Evolutionary conservation across 805 yeast species (phyloP).

Genomic region (Kodamaea restingae): DNA sequence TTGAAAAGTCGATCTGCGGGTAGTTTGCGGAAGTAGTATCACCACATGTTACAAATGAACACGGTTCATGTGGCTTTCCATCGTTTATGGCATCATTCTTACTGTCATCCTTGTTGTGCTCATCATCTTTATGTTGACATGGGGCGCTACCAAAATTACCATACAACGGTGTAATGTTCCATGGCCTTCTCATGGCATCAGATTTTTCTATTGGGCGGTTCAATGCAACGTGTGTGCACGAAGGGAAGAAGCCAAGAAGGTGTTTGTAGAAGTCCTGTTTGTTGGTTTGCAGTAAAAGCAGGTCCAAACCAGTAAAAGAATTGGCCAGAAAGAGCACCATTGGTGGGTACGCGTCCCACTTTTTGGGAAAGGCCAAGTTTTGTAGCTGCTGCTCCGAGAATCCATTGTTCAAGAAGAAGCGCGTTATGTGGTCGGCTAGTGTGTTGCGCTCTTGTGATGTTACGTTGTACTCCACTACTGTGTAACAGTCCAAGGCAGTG

Average conservation of each 20-base stretch:
- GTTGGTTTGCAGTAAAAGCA: neutral
- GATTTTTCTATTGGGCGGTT: conserved; percentile 60
- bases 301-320: conserved; percentile 35
- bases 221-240: conserved; percentile 59
- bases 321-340: conserved; percentile 53
- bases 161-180: conserved; percentile 51
- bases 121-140: neutral
- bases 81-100: no score
- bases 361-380: conserved; percentile 36
- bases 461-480: conserved; percentile 2
- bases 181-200: conserved; percentile 63
- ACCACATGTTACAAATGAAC: neutral
- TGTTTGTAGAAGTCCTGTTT: conserved; percentile 12
- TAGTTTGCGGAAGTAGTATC: neutral
- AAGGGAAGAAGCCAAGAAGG: conserved; percentile 14
- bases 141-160: conserved; percentile 56
- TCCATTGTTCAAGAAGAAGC: neutral
- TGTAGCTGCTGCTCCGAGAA: neutral
- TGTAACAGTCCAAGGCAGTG: neutral
- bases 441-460: neutral
- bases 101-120: neutral
- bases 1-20: neutral
- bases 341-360: conserved; percentile 66
- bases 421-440: neutral
- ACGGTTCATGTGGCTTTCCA: no score